Evolutionary conservation across 23 red algal genomes (phyloP).

Genomic region (Chondrus crispus): DNA sequence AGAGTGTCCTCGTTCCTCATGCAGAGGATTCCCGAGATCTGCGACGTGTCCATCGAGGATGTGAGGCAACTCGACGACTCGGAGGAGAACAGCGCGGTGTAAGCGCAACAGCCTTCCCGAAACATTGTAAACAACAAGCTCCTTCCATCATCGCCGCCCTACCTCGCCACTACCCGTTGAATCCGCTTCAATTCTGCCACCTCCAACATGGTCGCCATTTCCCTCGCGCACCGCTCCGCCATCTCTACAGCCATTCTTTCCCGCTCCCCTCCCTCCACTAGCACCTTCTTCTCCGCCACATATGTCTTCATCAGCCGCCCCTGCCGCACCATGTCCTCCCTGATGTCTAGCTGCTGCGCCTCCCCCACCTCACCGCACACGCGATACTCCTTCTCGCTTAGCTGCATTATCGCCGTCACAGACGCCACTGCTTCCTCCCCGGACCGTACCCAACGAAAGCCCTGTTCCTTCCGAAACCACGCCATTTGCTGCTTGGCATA

Average conservation of each 20-base stretch:
- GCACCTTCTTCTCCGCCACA: neutral
- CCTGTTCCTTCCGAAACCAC: conserved; percentile 83
- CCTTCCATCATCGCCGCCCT: neutral
- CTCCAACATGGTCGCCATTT: neutral
- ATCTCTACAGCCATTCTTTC: conserved; percentile 9
- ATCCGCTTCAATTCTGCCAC: neutral
- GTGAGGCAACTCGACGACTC: conserved; percentile 50
- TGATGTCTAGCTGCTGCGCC: neutral
- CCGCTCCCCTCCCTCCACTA: conserved; percentile 5
- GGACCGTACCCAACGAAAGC: conserved; percentile 69
- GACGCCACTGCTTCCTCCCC: conserved; percentile 20
- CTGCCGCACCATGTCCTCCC: conserved; percentile 25
- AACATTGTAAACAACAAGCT: neutral
- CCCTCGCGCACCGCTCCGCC: neutral
- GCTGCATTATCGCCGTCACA: neutral
- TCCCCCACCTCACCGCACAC: neutral
- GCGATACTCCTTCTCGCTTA: conserved; percentile 26
- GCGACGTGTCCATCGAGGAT: conserved; percentile 64
- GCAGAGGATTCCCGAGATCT: conserved; percentile 68
- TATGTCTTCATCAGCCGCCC: conserved; percentile 55
- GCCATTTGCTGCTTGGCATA: conserved; percentile 82
- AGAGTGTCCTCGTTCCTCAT: conserved; percentile 57
- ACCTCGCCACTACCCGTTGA: neutral
- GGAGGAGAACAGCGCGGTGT: conserved; percentile 37
- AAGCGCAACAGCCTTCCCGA: too few relatives aligned